Percentiles rank a stretch among this genome's conserved stretches.
These are phyloP conservation scores for Irpex sp. DNA, from an alignment of 1,284 basidiomycete genomes.

Conservation along the genomic window DNA sequence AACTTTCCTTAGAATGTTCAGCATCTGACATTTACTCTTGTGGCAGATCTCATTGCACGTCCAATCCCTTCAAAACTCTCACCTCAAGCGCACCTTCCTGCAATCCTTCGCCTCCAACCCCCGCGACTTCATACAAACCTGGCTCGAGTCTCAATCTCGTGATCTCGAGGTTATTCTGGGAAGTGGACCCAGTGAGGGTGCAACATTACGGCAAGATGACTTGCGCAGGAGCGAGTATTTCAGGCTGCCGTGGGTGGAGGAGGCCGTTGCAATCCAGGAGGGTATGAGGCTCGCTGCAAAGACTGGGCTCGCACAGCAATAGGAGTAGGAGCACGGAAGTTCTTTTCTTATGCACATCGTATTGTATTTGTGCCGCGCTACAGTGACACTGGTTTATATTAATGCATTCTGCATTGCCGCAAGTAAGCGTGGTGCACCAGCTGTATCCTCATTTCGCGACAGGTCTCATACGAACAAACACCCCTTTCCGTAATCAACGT, in stretches of 20 bases:
- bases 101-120: conserved; percentile 80
- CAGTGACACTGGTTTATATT: neutral
- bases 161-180: conserved; percentile 89
- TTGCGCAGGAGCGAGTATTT: conserved; percentile 87
- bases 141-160: conserved; percentile 86
- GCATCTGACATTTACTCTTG: neutral
- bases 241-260: conserved; percentile 84
- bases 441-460: too few relatives aligned
- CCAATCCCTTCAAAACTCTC: conserved; percentile 80
- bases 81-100: conserved; percentile 84
- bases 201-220: conserved; percentile 81
- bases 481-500: neutral
- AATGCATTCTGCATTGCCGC: too few relatives aligned
- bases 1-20: conserved; percentile 2
- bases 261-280: conserved; percentile 53
- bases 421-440: too few relatives aligned
- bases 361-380: neutral
- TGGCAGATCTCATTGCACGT: conserved; percentile 67
- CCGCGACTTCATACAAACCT: conserved; percentile 79
- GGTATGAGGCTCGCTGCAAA: conserved; percentile 46
- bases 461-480: too few relatives aligned
- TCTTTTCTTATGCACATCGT: too few relatives aligned
- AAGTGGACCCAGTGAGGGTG: conserved; percentile 77
- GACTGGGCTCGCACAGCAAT: conserved; percentile 15
- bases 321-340: neutral